Evolutionary conservation across 225 moss, liverwort and hornwort species (phyloP).

Genomic region (Marchantia polymorpha): DNA sequence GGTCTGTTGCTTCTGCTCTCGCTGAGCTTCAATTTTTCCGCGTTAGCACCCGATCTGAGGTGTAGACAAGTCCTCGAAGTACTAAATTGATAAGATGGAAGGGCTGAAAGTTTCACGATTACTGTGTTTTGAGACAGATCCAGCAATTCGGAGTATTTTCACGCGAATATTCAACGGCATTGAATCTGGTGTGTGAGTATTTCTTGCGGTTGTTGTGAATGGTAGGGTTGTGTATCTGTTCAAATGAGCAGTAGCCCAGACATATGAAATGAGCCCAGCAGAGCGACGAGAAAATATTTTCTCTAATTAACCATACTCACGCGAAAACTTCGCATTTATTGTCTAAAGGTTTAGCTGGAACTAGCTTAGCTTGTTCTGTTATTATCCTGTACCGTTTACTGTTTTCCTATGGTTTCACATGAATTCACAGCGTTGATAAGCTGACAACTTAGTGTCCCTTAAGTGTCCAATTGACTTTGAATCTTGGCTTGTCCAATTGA

Average conservation of each 20-base stretch:
- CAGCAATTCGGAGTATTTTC: slow-evolving; percentile 19
- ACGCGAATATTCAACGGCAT: slow-evolving; percentile 42
- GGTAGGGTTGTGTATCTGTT: background rate
- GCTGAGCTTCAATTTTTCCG: background rate
- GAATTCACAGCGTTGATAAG: background rate
- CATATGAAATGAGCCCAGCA: background rate
- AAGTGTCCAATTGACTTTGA: background rate
- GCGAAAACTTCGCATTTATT: too few species aligned
- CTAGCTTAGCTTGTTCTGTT: too few species aligned
- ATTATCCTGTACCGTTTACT: background rate
- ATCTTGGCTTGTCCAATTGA: too few species aligned
- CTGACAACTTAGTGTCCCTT: background rate
- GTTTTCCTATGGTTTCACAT: background rate
- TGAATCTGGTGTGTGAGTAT: slow-evolving; percentile 38
- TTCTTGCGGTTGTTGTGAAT: background rate
- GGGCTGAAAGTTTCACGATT: background rate
- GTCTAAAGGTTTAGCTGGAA: too few species aligned
- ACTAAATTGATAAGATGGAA: background rate
- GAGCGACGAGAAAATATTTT: background rate
- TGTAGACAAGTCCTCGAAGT: background rate
- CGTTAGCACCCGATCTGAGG: background rate
- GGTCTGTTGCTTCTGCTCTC: background rate
- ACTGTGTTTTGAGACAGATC: slow-evolving; percentile 21
- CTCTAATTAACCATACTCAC: too few species aligned
- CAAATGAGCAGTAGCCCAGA: background rate